These are phyloP conservation scores for Saccharomyces cerevisiae DNA, from an alignment of 805 yeast genomes.

Conservation along the genomic window DNA sequence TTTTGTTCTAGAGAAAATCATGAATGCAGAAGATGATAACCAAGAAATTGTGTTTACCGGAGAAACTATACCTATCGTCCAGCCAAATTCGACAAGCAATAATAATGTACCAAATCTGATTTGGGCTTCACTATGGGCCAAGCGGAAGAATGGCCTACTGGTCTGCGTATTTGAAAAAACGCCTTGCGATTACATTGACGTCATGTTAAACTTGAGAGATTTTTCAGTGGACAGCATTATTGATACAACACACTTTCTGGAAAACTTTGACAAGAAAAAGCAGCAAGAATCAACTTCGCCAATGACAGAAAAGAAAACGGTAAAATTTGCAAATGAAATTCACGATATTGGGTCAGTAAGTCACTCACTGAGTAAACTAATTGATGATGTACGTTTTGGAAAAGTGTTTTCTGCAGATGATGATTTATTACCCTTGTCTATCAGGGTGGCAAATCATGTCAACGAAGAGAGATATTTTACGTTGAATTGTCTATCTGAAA, in stretches of 20 bases:
- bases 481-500: constrained; percentile 36
- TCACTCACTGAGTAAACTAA: constrained; percentile 13
- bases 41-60: constrained; percentile 61
- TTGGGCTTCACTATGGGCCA: constrained; percentile 87
- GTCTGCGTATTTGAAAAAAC: constrained; percentile 83
- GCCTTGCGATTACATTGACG: constrained; percentile 53
- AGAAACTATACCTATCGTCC: constrained; percentile 67
- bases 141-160: constrained; percentile 54
- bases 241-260: constrained; percentile 16
- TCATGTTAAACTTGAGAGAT: constrained; percentile 32
- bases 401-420: constrained; percentile 13
- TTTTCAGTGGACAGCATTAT: constrained; percentile 14
- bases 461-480: constrained; percentile 62
- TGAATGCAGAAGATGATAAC: constrained; percentile 17
- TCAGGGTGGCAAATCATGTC: constrained; percentile 36
- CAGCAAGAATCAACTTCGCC: neutral
- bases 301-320: constrained; percentile 9
- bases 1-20: constrained; percentile 51
- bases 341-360: constrained; percentile 14
- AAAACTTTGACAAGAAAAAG: neutral
- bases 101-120: constrained; percentile 35
- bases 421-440: constrained; percentile 22
- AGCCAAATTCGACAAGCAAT: constrained; percentile 41
- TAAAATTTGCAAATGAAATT: constrained; percentile 15
- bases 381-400: constrained; percentile 21